These are phyloP conservation scores for Candida krabiensis DNA, from an alignment of 805 yeast species.

Conservation along the genomic window DNA sequence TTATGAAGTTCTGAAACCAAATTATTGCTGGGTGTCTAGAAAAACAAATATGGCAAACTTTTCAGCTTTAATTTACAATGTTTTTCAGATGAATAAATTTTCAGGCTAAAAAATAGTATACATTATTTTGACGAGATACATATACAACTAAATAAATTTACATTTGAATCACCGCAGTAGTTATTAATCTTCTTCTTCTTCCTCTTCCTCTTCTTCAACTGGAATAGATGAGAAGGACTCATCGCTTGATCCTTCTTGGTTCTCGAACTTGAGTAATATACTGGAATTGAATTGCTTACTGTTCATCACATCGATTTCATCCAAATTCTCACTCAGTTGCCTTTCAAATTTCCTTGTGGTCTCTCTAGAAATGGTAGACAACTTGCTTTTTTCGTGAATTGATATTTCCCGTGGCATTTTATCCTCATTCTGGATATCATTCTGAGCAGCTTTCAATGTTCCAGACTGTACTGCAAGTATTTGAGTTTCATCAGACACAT, in stretches of 20 bases:
- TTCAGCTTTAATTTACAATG: too few relatives aligned
- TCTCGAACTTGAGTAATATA: constrained; percentile 12
- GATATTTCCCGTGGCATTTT: neutral
- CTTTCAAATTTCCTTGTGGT: neutral
- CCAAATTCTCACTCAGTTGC: neutral
- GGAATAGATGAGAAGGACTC: constrained; percentile 18
- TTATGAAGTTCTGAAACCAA: too few relatives aligned
- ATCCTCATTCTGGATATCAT: neutral
- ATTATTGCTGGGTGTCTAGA: too few relatives aligned
- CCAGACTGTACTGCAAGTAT: too few relatives aligned
- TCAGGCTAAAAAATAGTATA: neutral
- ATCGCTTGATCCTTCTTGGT: constrained; percentile 7
- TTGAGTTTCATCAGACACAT: too few relatives aligned
- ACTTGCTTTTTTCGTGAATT: neutral
- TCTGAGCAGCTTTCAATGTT: neutral
- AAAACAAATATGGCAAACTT: too few relatives aligned
- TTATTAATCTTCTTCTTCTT: constrained; percentile 4
- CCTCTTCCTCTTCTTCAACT: constrained; percentile 21
- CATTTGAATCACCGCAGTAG: too few relatives aligned
- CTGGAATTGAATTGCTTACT: constrained; percentile 16
- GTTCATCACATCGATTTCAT: constrained; percentile 15
- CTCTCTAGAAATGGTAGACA: neutral
- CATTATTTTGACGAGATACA: neutral
- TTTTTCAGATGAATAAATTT: neutral
- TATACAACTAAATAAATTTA: too few relatives aligned